Evolutionary conservation across 225 moss, liverwort and hornwort species (phyloP).

Genomic region (Asterella californica): DNA sequence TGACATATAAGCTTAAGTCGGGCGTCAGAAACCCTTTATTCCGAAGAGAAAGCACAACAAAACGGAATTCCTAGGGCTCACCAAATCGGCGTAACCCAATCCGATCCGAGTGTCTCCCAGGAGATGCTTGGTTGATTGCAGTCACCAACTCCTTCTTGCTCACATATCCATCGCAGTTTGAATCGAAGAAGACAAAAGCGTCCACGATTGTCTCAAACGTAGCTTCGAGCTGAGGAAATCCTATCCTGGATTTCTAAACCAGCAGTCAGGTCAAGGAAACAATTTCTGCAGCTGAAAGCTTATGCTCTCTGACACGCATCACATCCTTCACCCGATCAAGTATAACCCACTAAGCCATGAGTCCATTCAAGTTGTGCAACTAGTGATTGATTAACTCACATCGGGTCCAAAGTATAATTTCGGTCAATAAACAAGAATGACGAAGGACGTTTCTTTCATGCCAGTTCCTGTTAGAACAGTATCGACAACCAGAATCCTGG

Average conservation of each 20-base stretch:
- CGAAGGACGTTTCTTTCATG: no score
- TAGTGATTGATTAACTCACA: no score
- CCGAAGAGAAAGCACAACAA: no score
- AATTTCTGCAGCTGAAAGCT: neutral
- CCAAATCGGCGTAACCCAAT: conserved; percentile 64
- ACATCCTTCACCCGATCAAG: neutral
- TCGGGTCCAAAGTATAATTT: no score
- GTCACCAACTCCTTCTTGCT: conserved; percentile 55
- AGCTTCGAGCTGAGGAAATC: conserved; percentile 52
- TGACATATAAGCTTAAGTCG: no score
- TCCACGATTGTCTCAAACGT: conserved; percentile 70
- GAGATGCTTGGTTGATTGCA: conserved; percentile 42
- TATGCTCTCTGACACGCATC: neutral
- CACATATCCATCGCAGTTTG: conserved; percentile 61
- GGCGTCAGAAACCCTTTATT: neutral
- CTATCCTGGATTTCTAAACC: conserved; percentile 49
- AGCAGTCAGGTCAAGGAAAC: conserved; percentile 46
- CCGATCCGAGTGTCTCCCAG: conserved; percentile 42
- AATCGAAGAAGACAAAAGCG: conserved; percentile 64
- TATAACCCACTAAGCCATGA: no score
- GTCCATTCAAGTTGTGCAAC: no score
- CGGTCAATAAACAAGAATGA: no score
- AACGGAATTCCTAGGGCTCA: conserved; percentile 21
- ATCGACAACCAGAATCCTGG: no score
- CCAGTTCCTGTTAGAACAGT: no score